A percentile compares a stretch with the other conserved stretches of the same genome.
These are phyloP conservation scores for Nothopassalora personata DNA, from an alignment of 2,329 filamentous ascomycete genomes.

Conservation along the genomic window DNA sequence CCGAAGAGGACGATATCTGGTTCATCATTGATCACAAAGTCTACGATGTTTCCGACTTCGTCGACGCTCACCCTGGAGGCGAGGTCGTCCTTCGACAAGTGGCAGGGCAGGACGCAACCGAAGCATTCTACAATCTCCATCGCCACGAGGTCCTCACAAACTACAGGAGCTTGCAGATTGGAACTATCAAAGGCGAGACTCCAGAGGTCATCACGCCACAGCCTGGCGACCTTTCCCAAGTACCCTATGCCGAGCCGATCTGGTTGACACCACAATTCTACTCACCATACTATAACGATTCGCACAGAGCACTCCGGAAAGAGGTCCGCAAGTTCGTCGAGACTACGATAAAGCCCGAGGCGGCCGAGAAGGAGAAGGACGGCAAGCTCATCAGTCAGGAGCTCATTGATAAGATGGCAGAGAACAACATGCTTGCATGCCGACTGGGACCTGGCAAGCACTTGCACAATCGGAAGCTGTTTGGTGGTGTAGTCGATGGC, in stretches of 20 bases:
- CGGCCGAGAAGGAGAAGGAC: slow-evolving; percentile 67
- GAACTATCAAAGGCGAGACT: slow-evolving; percentile 68
- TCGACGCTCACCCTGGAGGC: slow-evolving; percentile 80
- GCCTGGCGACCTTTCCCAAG: slow-evolving; percentile 65
- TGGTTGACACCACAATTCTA: slow-evolving; percentile 76
- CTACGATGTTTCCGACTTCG: slow-evolving; percentile 80
- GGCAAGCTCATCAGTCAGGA: slow-evolving; percentile 65
- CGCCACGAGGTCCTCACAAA: slow-evolving; percentile 81
- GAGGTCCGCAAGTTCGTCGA: slow-evolving; percentile 71
- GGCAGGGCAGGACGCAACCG: slow-evolving; percentile 74
- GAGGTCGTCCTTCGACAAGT: slow-evolving; percentile 74
- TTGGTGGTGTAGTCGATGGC: slow-evolving; percentile 66
- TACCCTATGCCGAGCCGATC: slow-evolving; percentile 79
- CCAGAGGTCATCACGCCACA: slow-evolving; percentile 65
- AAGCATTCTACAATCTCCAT: slow-evolving; percentile 87
- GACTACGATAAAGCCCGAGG: slow-evolving; percentile 65
- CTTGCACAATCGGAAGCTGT: slow-evolving; percentile 62
- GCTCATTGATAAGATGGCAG: slow-evolving; percentile 74
- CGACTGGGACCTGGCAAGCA: slow-evolving; percentile 78
- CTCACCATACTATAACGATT: slow-evolving; percentile 74
- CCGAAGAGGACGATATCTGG: slow-evolving; percentile 70
- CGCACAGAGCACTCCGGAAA: slow-evolving; percentile 62
- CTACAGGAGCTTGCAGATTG: slow-evolving; percentile 69
- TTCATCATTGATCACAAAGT: slow-evolving; percentile 82
- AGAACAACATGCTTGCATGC: slow-evolving; percentile 71